phyloP scores from a whole-genome alignment of 345 rosid genomes.

The Erucastrum elatum region DNA sequence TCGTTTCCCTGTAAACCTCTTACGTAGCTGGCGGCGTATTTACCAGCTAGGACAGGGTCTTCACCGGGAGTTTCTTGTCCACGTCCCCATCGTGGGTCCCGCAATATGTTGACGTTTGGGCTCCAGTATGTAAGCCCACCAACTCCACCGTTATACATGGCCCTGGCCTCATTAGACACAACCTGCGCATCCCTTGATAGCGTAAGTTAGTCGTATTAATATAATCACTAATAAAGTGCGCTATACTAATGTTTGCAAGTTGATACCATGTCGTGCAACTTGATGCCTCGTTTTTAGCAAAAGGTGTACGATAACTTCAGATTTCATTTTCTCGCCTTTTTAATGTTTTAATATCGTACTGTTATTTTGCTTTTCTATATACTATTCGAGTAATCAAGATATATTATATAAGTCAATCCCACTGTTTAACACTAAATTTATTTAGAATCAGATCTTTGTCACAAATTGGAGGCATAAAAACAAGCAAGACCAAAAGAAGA shows the following conservation, averaged over 20 bases:
- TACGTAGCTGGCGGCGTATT: conserved; percentile 75
- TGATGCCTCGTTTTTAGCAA: conserved; percentile 26
- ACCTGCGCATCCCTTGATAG: conserved; percentile 42
- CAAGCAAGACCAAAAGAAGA: conserved; percentile 11
- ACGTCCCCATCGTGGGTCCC: conserved; percentile 94
- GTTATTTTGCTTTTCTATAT: not conserved
- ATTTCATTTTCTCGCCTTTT: not conserved
- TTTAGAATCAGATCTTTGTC: conserved; percentile 32
- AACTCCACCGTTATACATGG: conserved; percentile 66
- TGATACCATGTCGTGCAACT: conserved; percentile 28
- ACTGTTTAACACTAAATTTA: not conserved
- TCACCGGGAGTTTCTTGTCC: conserved; percentile 96
- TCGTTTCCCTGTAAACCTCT: conserved; percentile 69
- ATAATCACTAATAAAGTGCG: conserved; percentile 18
- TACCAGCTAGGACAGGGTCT: conserved; percentile 73
- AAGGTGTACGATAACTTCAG: conserved; percentile 6
- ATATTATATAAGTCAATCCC: not conserved
- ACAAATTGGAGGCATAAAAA: conserved; percentile 21
- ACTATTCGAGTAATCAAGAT: not conserved
- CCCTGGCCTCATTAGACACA: conserved; percentile 76
- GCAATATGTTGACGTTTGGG: conserved; percentile 71
- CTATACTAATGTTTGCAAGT: conserved; percentile 1
- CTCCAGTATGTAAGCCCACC: conserved; percentile 84
- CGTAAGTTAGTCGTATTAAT: not conserved
- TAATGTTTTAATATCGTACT: not conserved